A percentile compares a stretch with the other conserved stretches of the same genome.
Conservation (phyloP, 2,329 filamentous ascomycete genomes). For the Xylariaceae sp. region DNA sequence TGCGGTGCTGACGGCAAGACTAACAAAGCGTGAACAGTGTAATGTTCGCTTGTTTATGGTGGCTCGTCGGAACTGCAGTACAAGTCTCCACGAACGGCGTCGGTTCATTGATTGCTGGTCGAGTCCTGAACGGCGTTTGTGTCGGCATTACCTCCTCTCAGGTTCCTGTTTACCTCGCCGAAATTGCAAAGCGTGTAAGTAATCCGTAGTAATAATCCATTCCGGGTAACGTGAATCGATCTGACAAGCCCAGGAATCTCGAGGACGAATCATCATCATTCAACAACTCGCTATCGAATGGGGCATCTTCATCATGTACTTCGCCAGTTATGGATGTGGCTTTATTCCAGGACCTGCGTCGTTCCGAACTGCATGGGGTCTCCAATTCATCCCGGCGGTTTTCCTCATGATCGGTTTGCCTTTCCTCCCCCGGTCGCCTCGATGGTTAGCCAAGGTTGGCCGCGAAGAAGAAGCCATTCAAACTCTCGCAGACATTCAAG, state of each 20-base stretch:
- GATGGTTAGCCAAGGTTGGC: constrained; percentile 59
- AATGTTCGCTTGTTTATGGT: constrained; percentile 43
- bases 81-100: constrained; percentile 55
- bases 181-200: constrained; percentile 49
- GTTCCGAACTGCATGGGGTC: constrained; percentile 60
- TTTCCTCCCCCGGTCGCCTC: constrained; percentile 57
- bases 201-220: constrained; percentile 6
- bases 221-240: background rate
- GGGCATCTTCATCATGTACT: constrained; percentile 67
- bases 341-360: constrained; percentile 53
- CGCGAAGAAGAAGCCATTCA: constrained; percentile 52
- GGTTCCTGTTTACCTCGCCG: constrained; percentile 63
- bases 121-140: constrained; percentile 58
- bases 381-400: constrained; percentile 57
- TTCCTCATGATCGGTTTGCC: constrained; percentile 54
- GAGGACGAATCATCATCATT: constrained; percentile 62
- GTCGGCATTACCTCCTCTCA: constrained; percentile 64
- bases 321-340: constrained; percentile 59
- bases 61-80: constrained; percentile 55
- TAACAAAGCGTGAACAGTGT: constrained; percentile 30
- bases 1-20: background rate
- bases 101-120: constrained; percentile 48
- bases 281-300: constrained; percentile 73
- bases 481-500: constrained; percentile 53
- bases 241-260: constrained; percentile 33